Evolutionary conservation across 140 eudicot species (phyloP).

Genomic region (Erigeron philadelphicus): DNA sequence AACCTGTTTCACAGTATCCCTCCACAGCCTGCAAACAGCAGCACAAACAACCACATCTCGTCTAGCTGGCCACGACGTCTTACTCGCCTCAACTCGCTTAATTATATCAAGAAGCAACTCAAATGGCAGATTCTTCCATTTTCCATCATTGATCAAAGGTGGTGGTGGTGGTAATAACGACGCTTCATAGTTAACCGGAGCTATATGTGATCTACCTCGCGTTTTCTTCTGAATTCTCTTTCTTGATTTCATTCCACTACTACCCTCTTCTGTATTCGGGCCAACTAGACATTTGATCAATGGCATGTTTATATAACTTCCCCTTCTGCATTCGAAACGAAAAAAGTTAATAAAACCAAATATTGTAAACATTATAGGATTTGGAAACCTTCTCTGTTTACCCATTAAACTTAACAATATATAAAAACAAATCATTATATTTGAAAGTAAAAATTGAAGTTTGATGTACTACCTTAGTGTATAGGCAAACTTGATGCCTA

Average conservation of each 20-base stretch:
- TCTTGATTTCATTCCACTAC: constrained; percentile 27
- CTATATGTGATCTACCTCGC: constrained; percentile 42
- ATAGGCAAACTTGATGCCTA: constrained; percentile 11
- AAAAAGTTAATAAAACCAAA: constrained; percentile 4
- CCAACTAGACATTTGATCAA: constrained; percentile 36
- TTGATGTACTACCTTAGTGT: neutral
- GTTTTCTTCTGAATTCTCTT: constrained; percentile 35
- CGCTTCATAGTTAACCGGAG: constrained; percentile 36
- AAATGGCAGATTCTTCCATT: constrained; percentile 53
- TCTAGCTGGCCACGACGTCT: constrained; percentile 53
- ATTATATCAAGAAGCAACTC: constrained; percentile 65
- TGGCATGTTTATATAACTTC: constrained; percentile 30
- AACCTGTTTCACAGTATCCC: constrained; percentile 40
- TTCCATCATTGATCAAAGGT: constrained; percentile 27
- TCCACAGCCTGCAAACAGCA: constrained; percentile 56
- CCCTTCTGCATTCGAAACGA: constrained; percentile 10
- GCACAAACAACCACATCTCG: constrained; percentile 57
- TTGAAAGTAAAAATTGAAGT: no score
- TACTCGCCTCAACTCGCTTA: constrained; percentile 34
- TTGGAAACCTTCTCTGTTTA: no score
- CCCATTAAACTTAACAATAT: no score
- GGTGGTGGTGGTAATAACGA: neutral
- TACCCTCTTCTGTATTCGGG: constrained; percentile 24
- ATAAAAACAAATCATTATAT: no score
- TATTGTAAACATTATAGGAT: constrained; percentile 12